Evolutionary conservation across 495 filamentous ascomycete species (phyloP), one percentile per base, ranked within the genome.

Genomic region (Neurospora sp.): DNA sequence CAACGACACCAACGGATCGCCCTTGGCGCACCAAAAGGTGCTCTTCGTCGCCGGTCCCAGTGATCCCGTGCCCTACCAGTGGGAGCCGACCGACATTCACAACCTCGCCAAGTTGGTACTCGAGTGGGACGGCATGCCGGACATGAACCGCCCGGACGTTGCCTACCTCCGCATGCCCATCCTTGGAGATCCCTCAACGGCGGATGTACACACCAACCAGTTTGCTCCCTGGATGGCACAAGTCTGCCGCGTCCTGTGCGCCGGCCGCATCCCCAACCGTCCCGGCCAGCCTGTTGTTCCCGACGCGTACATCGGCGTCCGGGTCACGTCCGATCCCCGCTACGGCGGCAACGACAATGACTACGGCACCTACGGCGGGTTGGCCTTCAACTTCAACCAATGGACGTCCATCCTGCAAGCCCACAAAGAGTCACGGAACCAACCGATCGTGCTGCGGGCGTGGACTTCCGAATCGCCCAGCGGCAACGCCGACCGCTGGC

Each of bases 101-200:
- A 48, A 59, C 10, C 69, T 77, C 66, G 11, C 75, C n/a, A 73
- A 74, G n/a, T 21, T 81, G 1, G 28, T 36, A 2, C 72, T 81
- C 11, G 38, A 73, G 17, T 81, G 78, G 79, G 24, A 40, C 11
- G 21, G 76, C 17, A 62, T 15, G 21, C n/a, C 24, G 5, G n/a
- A 45, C n/a, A 39, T 76, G 69, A 48, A 74, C 39, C 75, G 76
- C 3, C 75, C 72, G 0, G 80, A 80, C 31, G 69, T 79, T 17
- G 80, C 80, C 17, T 81, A 80, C 48, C 37, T 81, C 13, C 76
- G 80, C n/a, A 62, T 81, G 36, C 78, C 80, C 21, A 62, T 62
- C 54, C 2, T 11, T 2, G 54, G 24, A 15, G 54, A 62, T 0
- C 28, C 39, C 11, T 72, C 76, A n/a, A 31, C 69, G 5, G 39